Conservation (phyloP, 2,329 filamentous ascomycete species). For the Colletotrichum lupini region DNA sequence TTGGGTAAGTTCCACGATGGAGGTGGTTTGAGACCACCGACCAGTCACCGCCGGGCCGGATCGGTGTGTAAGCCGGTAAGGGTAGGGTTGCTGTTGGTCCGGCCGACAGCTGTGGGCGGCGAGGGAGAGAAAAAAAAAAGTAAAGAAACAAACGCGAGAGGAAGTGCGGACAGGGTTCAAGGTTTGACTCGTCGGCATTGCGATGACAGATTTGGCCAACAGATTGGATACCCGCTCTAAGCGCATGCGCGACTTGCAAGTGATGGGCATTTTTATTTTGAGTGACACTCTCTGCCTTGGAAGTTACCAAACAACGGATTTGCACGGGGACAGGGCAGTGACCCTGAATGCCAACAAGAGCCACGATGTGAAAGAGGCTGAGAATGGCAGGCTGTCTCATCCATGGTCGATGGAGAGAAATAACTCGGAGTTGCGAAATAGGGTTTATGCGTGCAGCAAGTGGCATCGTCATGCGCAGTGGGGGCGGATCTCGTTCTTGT, state of each 20-base stretch:
- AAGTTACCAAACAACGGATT: background rate
- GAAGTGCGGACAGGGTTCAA: background rate
- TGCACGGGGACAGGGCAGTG: background rate
- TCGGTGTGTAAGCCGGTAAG: conserved; percentile 1
- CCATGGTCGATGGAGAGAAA: no score
- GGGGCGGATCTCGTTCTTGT: background rate
- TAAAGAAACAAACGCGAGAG: background rate
- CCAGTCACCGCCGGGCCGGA: background rate
- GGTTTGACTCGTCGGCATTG: background rate
- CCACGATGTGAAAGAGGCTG: background rate
- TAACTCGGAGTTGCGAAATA: background rate
- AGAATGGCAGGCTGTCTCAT: background rate
- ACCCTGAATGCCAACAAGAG: background rate
- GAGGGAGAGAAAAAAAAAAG: background rate
- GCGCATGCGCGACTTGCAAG: background rate
- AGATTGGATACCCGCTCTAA: background rate
- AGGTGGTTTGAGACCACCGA: background rate
- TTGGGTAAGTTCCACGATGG: background rate
- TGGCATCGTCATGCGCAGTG: conserved; percentile 10
- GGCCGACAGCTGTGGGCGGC: background rate
- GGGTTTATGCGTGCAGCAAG: conserved; percentile 17
- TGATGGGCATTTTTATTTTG: background rate
- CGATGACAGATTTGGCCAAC: background rate
- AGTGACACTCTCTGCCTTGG: background rate
- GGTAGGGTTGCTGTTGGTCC: background rate